A percentile compares a stretch with the other conserved stretches of the same genome.
These are phyloP conservation scores for Solanum chacoense DNA, from an alignment of 305 asterid species.

Conservation along the genomic window DNA sequence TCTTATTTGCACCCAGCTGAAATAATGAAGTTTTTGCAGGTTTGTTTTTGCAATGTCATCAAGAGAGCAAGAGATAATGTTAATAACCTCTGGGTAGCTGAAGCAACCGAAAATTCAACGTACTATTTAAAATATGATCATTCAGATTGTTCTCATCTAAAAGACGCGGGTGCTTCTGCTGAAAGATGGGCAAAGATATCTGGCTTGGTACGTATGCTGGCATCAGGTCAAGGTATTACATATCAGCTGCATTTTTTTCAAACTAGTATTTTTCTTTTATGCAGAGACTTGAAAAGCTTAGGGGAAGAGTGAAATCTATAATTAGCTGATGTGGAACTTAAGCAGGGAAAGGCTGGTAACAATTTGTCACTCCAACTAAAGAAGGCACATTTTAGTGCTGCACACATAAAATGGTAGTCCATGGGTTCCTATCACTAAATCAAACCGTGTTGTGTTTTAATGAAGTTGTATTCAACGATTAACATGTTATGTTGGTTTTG, in stretches of 20 bases:
- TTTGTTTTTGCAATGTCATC: conserved; percentile 66
- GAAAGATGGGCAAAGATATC: conserved; percentile 61
- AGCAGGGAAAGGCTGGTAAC: not conserved
- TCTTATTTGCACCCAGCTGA: not conserved
- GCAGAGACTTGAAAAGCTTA: conserved; percentile 55
- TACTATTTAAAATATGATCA: conserved; percentile 51
- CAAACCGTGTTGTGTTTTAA: not conserved
- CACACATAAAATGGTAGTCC: not conserved
- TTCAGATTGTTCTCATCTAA: conserved; percentile 37
- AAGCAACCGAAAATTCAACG: conserved; percentile 75
- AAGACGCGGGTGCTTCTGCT: conserved; percentile 46
- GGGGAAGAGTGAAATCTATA: conserved; percentile 34
- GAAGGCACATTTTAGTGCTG: not conserved
- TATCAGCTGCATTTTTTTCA: not conserved
- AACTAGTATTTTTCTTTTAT: conserved; percentile 3
- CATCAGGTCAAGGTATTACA: not conserved
- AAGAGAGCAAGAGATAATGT: conserved; percentile 64
- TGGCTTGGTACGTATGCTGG: conserved; percentile 33
- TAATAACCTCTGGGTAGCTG: conserved; percentile 88
- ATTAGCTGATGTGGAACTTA: conserved; percentile 23
- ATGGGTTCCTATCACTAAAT: not conserved
- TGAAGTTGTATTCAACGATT: not conserved
- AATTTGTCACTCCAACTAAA: not conserved
- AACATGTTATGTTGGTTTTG: not conserved
- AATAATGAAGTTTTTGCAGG: not conserved